Evolutionary conservation across 2,329 filamentous ascomycete genomes (phyloP).

Genomic region (Aspergillus sp.): DNA sequence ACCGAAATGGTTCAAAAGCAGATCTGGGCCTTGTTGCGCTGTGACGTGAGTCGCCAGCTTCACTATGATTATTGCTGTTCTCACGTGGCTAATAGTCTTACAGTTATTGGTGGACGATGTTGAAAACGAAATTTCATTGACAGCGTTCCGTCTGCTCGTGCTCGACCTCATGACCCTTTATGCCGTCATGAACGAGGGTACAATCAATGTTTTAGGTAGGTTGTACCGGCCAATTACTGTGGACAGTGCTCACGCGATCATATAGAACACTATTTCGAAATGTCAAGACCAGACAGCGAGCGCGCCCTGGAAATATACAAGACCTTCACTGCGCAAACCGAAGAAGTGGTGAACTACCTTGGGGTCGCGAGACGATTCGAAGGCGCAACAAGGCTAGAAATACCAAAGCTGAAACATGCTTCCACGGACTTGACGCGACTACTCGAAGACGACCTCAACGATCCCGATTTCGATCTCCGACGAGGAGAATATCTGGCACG

Average conservation of each 20-base stretch:
- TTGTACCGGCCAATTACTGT: neutral
- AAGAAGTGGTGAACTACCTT: constrained; percentile 85
- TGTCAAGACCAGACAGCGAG: constrained; percentile 91
- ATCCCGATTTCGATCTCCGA: constrained; percentile 91
- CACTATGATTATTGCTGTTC: neutral
- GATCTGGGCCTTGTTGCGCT: constrained; percentile 76
- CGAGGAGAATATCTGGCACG: constrained; percentile 86
- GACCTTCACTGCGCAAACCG: constrained; percentile 83
- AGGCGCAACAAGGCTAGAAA: constrained; percentile 83
- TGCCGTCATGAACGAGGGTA: constrained; percentile 90
- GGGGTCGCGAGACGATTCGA: constrained; percentile 83
- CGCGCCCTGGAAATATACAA: constrained; percentile 88
- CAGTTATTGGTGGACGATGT: constrained; percentile 80
- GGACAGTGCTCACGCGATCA: neutral
- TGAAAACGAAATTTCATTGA: constrained; percentile 94
- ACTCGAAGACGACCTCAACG: constrained; percentile 88
- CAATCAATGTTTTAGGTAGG: constrained; percentile 91
- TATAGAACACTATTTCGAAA: constrained; percentile 91
- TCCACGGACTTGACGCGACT: constrained; percentile 85
- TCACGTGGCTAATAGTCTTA: constrained; percentile 9
- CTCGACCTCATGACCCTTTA: constrained; percentile 85
- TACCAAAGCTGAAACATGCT: constrained; percentile 94
- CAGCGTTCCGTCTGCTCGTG: constrained; percentile 84
- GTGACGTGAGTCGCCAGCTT: constrained; percentile 59
- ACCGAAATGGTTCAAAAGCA: constrained; percentile 87